Base-by-base conservation (phyloP, 106 monocot genomes). In the Acorus calamus region DNA sequence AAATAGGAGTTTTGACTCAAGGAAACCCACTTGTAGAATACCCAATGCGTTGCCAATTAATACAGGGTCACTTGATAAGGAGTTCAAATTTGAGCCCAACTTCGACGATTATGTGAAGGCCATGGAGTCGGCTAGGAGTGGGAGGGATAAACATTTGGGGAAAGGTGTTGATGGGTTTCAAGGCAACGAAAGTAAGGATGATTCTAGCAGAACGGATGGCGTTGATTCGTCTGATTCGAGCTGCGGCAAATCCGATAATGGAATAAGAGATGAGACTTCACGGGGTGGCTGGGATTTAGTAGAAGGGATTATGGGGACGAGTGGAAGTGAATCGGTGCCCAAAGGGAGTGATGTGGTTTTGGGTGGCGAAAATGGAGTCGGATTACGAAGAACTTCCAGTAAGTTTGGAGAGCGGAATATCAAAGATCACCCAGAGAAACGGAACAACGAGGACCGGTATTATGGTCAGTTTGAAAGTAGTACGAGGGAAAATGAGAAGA, bases 41-140 rank as follows among this genome's bases (percentile, higher is more conserved):
- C 3, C 45, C 46, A 62, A 57, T 52, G 74, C 72, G 63, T 49
- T 74, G 66, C 69, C 50, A 6, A 67, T 47, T 12, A 52, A 14
- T 41, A 53, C 64, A 53, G 61, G 57, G 42, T 11, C 73, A 59
- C 43, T 91, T 2, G 87, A 82, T 77, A 84, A 90, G 65, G 94
- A 91, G 48, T 59, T 84, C 12, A 72, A 61, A 5, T 91, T 96
- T 70, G 82, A 60, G 64, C 90, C 94, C 52, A 55, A 80, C 13
- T 96, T 96, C 53, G 60, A 65, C 70, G 90, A 96, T 61, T 96
- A 96, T 78, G 74, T 90, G 62, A 90, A 87, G 71, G 72, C 85
- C 53, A 75, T 87, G 87, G 87, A 87, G 74, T 84, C 90, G 7
- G 74, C 84, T 52, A 79, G 58, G 48, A 78, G 69, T 2, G 90